Base-by-base conservation (phyloP, 2,329 filamentous ascomycete species). In the Beauveria australis region DNA sequence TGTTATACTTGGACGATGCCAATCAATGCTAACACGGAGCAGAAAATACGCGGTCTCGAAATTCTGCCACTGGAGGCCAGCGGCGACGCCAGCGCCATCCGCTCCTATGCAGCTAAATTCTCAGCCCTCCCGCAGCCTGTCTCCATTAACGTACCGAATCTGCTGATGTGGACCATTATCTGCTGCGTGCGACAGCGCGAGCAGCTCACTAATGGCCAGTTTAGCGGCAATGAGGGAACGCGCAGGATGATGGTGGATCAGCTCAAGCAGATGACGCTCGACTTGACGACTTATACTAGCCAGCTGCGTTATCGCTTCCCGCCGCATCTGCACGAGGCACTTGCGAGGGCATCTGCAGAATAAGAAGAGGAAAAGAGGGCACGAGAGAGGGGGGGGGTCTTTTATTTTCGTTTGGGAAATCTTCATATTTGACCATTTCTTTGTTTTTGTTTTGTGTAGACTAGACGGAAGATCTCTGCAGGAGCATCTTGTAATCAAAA, bases 251-350 rank as follows among this genome's bases (percentile, higher is more conserved):
- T 91, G 75, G 85, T 88, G 56, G 85, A 88, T 61, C 81, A 88
- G 68, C 78, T 95, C 69, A 84, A 89, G 76, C 85, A 89, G 72
- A 91, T 89, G 77, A 92, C 90, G 44, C 86, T 92, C 73, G 93
- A 97, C 74, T 75, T 97, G 68, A 96, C 94, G 78, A 89, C 94
- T 16, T 97, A 96, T 78, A 93, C 92, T 18, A 93, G 92, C 61
- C 86, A 96, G 81, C 85, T 97, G 70, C 87, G 90, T 70, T 97
- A 96, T 76, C 87, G 94, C 69, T 83, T 97, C 76, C 91, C 91
- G 55, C 89, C 90, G 43, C 84, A 89, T 69, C 81, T 97, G 60
- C 93, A 95, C 75, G 93, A 97, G 78, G 89, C 89, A 64, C 78
- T 97, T 69, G 92, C 92, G 53, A 84, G 88, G 70, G 91, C 90